phyloP scores from a whole-genome alignment of 1,284 basidiomycete species.

The Entoloma clypeatum region DNA sequence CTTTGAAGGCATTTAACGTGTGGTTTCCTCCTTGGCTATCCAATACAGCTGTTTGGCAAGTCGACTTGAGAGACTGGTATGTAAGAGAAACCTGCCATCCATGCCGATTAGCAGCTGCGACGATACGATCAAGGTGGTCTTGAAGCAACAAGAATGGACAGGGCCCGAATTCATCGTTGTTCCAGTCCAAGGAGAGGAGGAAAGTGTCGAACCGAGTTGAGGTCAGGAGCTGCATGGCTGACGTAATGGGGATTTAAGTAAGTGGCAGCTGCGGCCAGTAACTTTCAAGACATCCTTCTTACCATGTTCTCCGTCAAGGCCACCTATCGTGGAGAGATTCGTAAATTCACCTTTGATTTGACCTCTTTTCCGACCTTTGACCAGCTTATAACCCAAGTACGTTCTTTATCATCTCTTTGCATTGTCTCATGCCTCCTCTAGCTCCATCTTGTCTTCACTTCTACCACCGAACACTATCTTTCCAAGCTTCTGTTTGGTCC shows the following conservation, averaged over 20 bases:
- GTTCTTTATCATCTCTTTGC: constrained; percentile 17
- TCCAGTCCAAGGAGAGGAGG: constrained; percentile 49
- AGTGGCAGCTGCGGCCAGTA: constrained; percentile 6
- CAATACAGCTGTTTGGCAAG: constrained; percentile 43
- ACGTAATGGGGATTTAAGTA: constrained; percentile 14
- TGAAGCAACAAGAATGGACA: constrained; percentile 57
- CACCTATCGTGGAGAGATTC: constrained; percentile 44
- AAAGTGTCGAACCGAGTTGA: constrained; percentile 55
- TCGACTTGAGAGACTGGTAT: constrained; percentile 34
- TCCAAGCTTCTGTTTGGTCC: constrained; percentile 66
- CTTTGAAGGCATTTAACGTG: constrained; percentile 31
- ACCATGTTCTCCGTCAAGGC: constrained; percentile 49
- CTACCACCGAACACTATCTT: constrained; percentile 55
- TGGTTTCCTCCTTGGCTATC: constrained; percentile 22
- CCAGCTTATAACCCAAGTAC: constrained; percentile 42
- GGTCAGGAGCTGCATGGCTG: constrained; percentile 40
- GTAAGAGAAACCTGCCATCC: constrained; percentile 43
- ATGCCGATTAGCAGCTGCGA: constrained; percentile 44
- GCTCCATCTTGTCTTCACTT: constrained; percentile 68
- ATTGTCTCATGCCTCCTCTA: constrained; percentile 28
- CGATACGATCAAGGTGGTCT: constrained; percentile 57
- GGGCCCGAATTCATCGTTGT: constrained; percentile 47
- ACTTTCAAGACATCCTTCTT: constrained; percentile 10
- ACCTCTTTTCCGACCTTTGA: constrained; percentile 43
- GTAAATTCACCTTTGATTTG: constrained; percentile 41